Evolutionary conservation across 805 yeast genomes (phyloP), one percentile per base, ranked within the genome.

Genomic region (Cyberlindnera xishuangbannaensis): DNA sequence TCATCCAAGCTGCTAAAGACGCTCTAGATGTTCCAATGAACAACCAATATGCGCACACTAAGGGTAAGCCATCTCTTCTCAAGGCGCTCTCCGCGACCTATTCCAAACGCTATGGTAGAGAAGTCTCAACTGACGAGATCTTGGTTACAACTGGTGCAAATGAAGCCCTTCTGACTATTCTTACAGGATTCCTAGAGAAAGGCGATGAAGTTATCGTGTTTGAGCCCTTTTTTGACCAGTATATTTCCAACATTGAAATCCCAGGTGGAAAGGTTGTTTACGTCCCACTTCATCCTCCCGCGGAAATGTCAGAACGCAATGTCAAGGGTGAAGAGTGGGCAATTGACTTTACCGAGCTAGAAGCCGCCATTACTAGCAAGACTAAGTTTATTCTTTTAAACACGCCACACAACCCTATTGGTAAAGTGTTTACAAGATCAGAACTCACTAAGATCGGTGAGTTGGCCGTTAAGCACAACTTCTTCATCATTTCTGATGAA

Each of bases 181-280:
- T 88, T 55, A 80, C 86, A 38, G 98, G 94, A 0, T 81, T 87
- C 47, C 61, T 92, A 43, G 72, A 83, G 28, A 73, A 77, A 2
- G 97, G 94, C 15, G 98, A 92, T 51, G 98, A 92, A 58, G 98
- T 81, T 17, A 83, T 92, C 56, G 97, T 92, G 11, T 83, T 92
- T 54, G 95, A 90, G 59, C 98, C 98, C 3, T 92, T 87, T 55
- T 92, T 92, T 55, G 98, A 92, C 53, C 98, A 92, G 61, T 92
- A 92, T 61, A 84, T 92, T 44, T 77, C 97, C 36, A 90, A 92
- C 59, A 83, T 92, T 51, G 92, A 87, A 58, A 73, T 92, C 64
- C 78, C 94, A 5, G 97, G 97, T 22, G 98, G 95, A 26, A 83
- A 78, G 51, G 86, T 85, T 18, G 86, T 79, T 30, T 87, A 86